phyloP scores from a whole-genome alignment of 345 rosid genomes.

The Sonneratia alba region DNA sequence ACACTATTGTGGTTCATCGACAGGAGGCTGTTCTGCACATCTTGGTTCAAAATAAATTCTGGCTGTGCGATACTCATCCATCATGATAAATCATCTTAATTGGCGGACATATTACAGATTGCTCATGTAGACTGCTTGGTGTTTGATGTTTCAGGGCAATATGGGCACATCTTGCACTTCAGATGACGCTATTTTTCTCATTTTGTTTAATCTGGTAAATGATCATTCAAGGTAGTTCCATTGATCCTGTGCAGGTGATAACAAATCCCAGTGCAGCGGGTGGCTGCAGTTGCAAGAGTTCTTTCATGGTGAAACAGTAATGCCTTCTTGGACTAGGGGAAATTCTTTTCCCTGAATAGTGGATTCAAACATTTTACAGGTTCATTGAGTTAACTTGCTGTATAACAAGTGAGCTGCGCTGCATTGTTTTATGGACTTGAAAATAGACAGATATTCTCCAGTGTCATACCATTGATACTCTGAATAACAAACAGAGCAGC shows the following conservation, averaged over 20 bases:
- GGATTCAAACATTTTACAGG: neutral
- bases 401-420: neutral
- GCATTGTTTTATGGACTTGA: neutral
- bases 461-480: neutral
- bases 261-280: slow-evolving; percentile 92
- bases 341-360: neutral
- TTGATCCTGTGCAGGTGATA: slow-evolving; percentile 45
- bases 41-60: neutral
- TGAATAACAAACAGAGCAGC: neutral
- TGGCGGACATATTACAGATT: neutral
- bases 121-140: neutral
- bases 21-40: no score
- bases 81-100: no score
- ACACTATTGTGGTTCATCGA: neutral
- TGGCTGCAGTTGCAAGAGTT: slow-evolving; percentile 95
- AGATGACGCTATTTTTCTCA: no score
- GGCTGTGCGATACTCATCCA: neutral
- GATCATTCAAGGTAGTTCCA: neutral
- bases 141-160: neutral
- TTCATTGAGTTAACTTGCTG: neutral
- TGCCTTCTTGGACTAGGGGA: neutral
- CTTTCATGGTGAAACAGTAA: slow-evolving; percentile 86
- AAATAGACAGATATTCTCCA: neutral
- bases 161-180: neutral
- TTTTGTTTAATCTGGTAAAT: neutral